Conservation (phyloP, 73 alveolate genomes). For the Tetrahymena malaccensis region DNA sequence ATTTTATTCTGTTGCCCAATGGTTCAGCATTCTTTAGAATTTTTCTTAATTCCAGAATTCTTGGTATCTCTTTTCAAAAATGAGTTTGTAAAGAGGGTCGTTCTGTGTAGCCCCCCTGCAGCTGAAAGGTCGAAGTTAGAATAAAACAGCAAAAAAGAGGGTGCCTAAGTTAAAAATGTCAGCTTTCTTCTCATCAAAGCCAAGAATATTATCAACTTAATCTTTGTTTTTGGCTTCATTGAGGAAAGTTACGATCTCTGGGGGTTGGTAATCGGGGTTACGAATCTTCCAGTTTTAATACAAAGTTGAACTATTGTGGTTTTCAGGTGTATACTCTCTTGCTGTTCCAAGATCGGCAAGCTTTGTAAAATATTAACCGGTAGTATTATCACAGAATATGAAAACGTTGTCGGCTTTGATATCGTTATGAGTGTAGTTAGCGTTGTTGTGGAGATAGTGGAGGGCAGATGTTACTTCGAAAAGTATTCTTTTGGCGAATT, state of each 20-base stretch:
- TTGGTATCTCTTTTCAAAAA: not conserved
- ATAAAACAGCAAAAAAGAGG: not conserved
- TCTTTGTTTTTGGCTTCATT: not conserved
- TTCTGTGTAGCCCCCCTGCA: not conserved
- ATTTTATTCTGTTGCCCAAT: not conserved
- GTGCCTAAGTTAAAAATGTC: not conserved
- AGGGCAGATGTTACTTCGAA: not conserved
- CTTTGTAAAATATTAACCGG: not conserved
- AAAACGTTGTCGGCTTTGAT: not conserved
- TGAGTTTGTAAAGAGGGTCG: not conserved
- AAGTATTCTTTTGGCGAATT: not conserved
- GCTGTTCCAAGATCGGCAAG: not conserved
- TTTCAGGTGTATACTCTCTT: not conserved
- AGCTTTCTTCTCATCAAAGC: not conserved
- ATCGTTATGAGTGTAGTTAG: not conserved
- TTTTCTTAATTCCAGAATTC: not conserved
- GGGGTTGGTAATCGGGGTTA: not conserved
- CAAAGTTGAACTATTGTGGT: not conserved
- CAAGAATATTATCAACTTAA: not conserved
- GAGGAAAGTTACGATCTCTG: not conserved
- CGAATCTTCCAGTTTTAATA: not conserved
- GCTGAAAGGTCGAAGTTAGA: not conserved
- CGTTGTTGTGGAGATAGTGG: not conserved
- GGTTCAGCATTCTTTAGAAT: not conserved
- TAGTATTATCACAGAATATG: not conserved